These are phyloP conservation scores for Leucogyrophana mollusca DNA, from an alignment of 768 basidiomycete genomes.

Conservation along the genomic window DNA sequence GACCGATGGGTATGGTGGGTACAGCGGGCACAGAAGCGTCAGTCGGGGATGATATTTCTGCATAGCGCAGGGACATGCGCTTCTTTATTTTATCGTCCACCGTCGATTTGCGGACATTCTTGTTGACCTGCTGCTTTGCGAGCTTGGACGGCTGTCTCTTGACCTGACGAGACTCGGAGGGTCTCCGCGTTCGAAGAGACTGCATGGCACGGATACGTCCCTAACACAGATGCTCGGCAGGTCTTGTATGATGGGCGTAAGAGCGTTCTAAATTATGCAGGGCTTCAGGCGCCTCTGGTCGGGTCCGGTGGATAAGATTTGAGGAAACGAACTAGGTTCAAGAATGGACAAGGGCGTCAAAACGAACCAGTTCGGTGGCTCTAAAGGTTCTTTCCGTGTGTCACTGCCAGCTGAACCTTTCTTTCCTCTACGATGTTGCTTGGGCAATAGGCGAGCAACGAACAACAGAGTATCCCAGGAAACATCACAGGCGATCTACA, in stretches of 20 bases:
- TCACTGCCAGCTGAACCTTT: too few species aligned
- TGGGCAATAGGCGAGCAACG: too few species aligned
- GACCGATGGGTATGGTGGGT: constrained; percentile 51
- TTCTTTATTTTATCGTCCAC: constrained; percentile 94
- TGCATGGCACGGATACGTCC: constrained; percentile 38
- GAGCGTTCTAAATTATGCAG: constrained; percentile 64
- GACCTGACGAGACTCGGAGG: constrained; percentile 37
- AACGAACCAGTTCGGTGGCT: constrained; percentile 1
- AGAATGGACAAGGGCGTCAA: neutral
- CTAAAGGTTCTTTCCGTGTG: too few species aligned
- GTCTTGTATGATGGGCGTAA: constrained; percentile 41
- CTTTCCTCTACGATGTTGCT: too few species aligned
- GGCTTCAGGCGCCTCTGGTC: too few species aligned
- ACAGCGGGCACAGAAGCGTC: constrained; percentile 53
- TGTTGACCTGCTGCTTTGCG: constrained; percentile 20
- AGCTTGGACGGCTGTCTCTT: constrained; percentile 34
- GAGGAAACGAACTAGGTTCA: constrained; percentile 1
- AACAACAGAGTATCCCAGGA: too few species aligned
- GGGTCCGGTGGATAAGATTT: neutral
- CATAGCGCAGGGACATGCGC: constrained; percentile 94
- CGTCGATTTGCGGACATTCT: constrained; percentile 44
- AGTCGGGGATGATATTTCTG: constrained; percentile 76
- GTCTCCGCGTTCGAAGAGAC: constrained; percentile 52
- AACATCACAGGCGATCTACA: too few species aligned
- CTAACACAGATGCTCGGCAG: too few species aligned